These are phyloP conservation scores for Pseudogymnoascus sp. DNA, from an alignment of 2,329 filamentous ascomycete species.

Conservation along the genomic window DNA sequence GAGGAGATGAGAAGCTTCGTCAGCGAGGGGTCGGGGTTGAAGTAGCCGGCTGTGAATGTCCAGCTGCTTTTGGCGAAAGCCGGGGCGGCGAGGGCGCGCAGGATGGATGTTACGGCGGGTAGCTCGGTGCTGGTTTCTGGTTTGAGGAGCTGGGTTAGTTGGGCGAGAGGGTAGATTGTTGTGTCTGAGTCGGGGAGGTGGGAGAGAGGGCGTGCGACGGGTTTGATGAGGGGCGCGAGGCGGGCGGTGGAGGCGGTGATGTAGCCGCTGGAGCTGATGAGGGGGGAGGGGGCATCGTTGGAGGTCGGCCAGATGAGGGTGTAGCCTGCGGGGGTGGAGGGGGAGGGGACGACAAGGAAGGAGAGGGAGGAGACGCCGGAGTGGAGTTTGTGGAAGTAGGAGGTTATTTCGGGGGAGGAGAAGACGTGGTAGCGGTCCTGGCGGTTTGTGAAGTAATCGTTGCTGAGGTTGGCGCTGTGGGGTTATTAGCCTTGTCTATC, in stretches of 20 bases:
- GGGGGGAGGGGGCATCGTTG: constrained; percentile 68
- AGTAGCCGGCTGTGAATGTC: constrained; percentile 98
- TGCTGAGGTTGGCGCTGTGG: constrained; percentile 71
- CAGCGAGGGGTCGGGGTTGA: constrained; percentile 86
- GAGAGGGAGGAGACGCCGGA: constrained; percentile 70
- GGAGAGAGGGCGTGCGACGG: constrained; percentile 27
- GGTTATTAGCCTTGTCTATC: not conserved
- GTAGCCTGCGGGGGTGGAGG: constrained; percentile 47
- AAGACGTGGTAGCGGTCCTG: constrained; percentile 94
- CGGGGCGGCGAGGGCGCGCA: constrained; percentile 57
- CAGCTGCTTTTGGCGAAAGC: constrained; percentile 65
- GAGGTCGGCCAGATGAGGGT: constrained; percentile 62
- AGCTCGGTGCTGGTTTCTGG: constrained; percentile 83
- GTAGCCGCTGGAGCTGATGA: constrained; percentile 62
- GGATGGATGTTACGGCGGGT: constrained; percentile 66
- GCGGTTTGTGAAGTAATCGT: constrained; percentile 92
- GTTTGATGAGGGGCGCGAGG: constrained; percentile 58
- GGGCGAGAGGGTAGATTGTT: constrained; percentile 75
- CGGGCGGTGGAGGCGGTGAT: constrained; percentile 58
- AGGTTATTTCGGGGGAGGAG: constrained; percentile 65
- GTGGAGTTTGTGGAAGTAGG: constrained; percentile 77
- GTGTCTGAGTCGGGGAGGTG: constrained; percentile 42
- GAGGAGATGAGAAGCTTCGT: constrained; percentile 72
- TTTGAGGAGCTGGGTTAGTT: constrained; percentile 76
- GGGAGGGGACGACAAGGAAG: constrained; percentile 64